phyloP scores from a whole-genome alignment of 768 basidiomycete species.

The Zangia roseola region DNA sequence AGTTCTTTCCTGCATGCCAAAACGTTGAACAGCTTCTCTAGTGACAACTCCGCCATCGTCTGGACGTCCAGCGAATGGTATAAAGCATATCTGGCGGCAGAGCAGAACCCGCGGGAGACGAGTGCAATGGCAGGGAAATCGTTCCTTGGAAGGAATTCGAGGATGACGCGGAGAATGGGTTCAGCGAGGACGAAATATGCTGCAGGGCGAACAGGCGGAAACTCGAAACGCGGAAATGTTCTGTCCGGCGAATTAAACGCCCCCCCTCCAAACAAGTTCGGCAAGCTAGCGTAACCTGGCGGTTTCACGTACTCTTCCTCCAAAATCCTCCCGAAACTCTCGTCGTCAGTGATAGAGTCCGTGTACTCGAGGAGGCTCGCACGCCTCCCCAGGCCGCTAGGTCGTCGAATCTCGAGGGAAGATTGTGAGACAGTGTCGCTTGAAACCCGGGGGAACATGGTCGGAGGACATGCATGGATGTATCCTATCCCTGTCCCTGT shows the following conservation, averaged over 20 bases:
- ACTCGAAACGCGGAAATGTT: not conserved
- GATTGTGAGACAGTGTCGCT: constrained; percentile 18
- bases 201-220: not conserved
- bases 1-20: constrained; percentile 22
- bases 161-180: constrained; percentile 17
- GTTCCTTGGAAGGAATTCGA: constrained; percentile 19
- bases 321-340: not conserved
- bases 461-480: constrained; percentile 10
- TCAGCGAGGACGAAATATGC: constrained; percentile 13
- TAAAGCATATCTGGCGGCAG: constrained; percentile 19
- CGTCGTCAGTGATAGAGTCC: constrained; percentile 10
- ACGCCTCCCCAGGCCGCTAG: constrained; percentile 31
- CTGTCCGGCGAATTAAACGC: constrained; percentile 3
- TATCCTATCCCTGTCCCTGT: constrained; percentile 17
- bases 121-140: constrained; percentile 22
- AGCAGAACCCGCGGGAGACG: constrained; percentile 24
- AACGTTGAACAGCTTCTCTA: constrained; percentile 17
- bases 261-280: constrained; percentile 18
- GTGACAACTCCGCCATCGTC: constrained; percentile 6
- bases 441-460: constrained; percentile 22
- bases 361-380: constrained; percentile 25
- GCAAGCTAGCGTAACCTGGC: constrained; percentile 15
- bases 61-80: constrained; percentile 25
- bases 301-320: not conserved
- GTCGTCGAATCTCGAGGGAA: constrained; percentile 33